Evolutionary conservation across 2,329 filamentous ascomycete species (phyloP), one percentile per base, ranked within the genome.

Genomic region (Diaporthe nobilis): DNA sequence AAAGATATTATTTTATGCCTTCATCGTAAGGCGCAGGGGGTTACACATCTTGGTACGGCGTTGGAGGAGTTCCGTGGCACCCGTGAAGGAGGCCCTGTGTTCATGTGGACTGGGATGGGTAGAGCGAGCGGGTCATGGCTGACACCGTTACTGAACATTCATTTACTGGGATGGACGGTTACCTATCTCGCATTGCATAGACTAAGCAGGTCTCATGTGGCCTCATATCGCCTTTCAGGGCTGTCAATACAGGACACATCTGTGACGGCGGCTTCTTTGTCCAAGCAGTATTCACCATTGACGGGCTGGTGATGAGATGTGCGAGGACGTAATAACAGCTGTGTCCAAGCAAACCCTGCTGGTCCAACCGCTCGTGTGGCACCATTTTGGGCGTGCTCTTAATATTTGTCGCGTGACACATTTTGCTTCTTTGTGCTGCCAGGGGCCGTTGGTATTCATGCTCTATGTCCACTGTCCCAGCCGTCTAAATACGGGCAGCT

Each of bases 1-100:
- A 55, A 42, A 17, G 20, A 47, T 34, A 72, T 55, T 65, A 65
- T 65, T 65, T 65, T 28, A 39, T 51, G 58, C 25, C 37, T 65
- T 47, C 25, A 28, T 44, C 7, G 25, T 42, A 34, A 55, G 71
- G 47, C 22, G 15, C 3, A 37, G 37, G 25, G 34, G 49, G 12
- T 12, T 37, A 47, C 25, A 65, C 47, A 55, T 10, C 10, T 65
- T 13, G n/a, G 58, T 53, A 47, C 17, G 68, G 71, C 58, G 65
- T 70, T 70, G 25, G 31, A 55, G 65, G 65, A 42, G 65, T 70
- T 42, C 22, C 15, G 8, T 42, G 49, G 65, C 65, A 39, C 49
- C 28, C 49, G 10, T 28, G 39, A 13, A 39, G 34, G 31, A 22
- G 44, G 44, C 31, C 31, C 37, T 22, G 12, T 37, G 4, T 51